A percentile compares a stretch with the other conserved stretches of the same genome.
Evolutionary conservation across 1,284 basidiomycete species (phyloP).

Genomic region (Coniophora puteana): DNA sequence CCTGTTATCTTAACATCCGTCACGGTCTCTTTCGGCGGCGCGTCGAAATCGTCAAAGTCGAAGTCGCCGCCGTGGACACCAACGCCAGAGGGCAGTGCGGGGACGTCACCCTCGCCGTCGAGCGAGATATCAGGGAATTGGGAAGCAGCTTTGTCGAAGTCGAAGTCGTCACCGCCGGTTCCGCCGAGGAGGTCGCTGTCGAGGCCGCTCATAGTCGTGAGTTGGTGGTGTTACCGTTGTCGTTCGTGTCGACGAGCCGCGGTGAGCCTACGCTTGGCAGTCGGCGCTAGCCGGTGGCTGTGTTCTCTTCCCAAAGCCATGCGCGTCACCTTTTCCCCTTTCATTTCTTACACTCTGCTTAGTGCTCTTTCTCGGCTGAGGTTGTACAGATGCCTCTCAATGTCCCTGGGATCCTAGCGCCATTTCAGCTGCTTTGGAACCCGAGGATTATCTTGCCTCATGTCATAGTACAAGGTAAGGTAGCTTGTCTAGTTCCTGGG

Average conservation of each 20-base stretch:
- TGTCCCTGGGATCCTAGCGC: conserved; percentile 71
- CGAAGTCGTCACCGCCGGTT: conserved; percentile 52
- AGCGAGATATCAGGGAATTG: conserved; percentile 86
- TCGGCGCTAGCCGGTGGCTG: too few species aligned
- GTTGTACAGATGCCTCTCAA: conserved; percentile 76
- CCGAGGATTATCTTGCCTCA: conserved; percentile 75
- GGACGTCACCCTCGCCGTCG: conserved; percentile 57
- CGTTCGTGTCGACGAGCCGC: too few species aligned
- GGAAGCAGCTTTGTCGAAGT: conserved; percentile 74
- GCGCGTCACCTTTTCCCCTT: too few species aligned
- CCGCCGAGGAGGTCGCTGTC: conserved; percentile 18
- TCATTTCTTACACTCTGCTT: background rate
- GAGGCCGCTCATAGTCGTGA: background rate
- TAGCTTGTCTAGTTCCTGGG: background rate
- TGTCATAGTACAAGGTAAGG: conserved; percentile 68
- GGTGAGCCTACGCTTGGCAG: too few species aligned
- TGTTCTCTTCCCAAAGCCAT: too few species aligned
- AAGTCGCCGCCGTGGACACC: too few species aligned
- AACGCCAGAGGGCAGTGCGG: conserved; percentile 38
- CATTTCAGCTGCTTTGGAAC: conserved; percentile 70
- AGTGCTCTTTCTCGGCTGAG: too few species aligned
- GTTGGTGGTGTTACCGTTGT: background rate
- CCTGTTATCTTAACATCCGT: conserved; percentile 78
- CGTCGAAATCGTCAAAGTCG: conserved; percentile 64
- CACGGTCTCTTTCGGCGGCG: conserved; percentile 35